phyloP scores from a whole-genome alignment of 1,284 basidiomycete species.

The Coriolopsis trogii region DNA sequence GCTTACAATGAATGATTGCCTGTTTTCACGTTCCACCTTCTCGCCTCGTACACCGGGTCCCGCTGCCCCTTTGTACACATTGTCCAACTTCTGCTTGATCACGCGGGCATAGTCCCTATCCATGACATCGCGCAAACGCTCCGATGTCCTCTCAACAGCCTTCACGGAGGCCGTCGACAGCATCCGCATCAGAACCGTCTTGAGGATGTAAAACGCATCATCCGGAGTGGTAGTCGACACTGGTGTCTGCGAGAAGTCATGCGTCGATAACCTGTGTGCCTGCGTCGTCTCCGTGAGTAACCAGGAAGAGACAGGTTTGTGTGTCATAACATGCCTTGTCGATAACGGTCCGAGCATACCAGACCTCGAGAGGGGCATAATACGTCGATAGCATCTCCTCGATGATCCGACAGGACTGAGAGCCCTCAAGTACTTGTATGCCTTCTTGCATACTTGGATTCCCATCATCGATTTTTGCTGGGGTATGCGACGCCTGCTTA shows the following conservation, averaged over 20 bases:
- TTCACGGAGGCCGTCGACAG: constrained; percentile 72
- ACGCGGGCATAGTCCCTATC: constrained; percentile 82
- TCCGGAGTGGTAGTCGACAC: constrained; percentile 80
- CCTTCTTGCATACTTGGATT: constrained; percentile 17
- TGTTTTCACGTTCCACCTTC: constrained; percentile 77
- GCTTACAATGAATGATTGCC: constrained; percentile 79
- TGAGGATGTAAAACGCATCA: constrained; percentile 93
- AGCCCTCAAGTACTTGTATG: constrained; percentile 50
- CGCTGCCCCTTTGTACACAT: constrained; percentile 68
- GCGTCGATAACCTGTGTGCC: constrained; percentile 72
- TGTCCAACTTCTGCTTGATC: constrained; percentile 83
- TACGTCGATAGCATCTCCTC: constrained; percentile 72
- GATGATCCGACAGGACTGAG: constrained; percentile 61
- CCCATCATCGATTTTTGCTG: not conserved
- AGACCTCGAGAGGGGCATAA: constrained; percentile 89
- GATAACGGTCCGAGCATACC: constrained; percentile 88
- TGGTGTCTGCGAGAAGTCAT: constrained; percentile 69
- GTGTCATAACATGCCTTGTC: constrained; percentile 66
- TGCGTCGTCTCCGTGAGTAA: too few species aligned
- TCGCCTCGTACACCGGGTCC: constrained; percentile 57
- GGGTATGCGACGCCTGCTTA: too few species aligned
- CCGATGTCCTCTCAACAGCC: constrained; percentile 61
- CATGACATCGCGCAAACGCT: constrained; percentile 70
- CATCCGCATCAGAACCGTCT: constrained; percentile 76
- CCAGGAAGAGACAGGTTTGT: too few species aligned